phyloP scores from a whole-genome alignment of 768 basidiomycete species.

The Boletus speciosus region DNA sequence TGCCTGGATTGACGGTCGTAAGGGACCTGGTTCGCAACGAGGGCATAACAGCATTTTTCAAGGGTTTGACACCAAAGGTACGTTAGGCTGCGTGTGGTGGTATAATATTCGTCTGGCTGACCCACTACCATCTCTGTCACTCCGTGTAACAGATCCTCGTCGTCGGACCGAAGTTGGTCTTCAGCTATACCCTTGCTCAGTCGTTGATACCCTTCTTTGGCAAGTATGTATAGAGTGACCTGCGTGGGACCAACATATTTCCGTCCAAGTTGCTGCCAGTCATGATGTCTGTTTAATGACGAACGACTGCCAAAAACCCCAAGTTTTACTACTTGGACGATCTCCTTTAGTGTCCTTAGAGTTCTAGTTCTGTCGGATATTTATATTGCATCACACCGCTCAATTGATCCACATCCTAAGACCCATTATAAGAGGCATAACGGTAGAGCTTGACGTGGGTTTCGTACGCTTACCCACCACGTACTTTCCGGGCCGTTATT shows the following conservation, averaged over 20 bases:
- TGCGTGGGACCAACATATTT: not conserved
- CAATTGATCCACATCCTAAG: not conserved
- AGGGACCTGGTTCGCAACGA: conserved; percentile 86
- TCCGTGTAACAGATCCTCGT: conserved; percentile 68
- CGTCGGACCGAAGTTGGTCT: conserved; percentile 96
- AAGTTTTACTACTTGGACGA: not conserved
- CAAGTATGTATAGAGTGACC: conserved; percentile 61
- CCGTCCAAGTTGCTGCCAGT: not conserved
- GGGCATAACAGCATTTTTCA: conserved; percentile 84
- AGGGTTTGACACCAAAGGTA: conserved; percentile 96
- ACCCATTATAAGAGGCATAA: not conserved
- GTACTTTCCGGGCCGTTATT: not conserved
- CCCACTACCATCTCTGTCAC: not conserved
- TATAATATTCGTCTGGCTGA: not conserved
- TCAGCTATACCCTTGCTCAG: conserved; percentile 97
- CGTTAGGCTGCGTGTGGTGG: conserved; percentile 11
- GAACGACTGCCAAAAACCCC: not conserved
- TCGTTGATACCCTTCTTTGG: conserved; percentile 90
- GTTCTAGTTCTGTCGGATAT: conserved; percentile 8
- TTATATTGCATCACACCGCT: conserved; percentile 5
- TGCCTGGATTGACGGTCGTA: conserved; percentile 74
- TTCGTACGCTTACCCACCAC: not conserved
- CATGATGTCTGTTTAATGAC: not conserved
- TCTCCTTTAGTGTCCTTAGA: conserved; percentile 2
- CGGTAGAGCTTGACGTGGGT: not conserved